Percentiles rank a stretch among this genome's conserved stretches.
These are phyloP conservation scores for Calonectria ilicicola DNA, from an alignment of 2,329 filamentous ascomycete species.

Conservation along the genomic window DNA sequence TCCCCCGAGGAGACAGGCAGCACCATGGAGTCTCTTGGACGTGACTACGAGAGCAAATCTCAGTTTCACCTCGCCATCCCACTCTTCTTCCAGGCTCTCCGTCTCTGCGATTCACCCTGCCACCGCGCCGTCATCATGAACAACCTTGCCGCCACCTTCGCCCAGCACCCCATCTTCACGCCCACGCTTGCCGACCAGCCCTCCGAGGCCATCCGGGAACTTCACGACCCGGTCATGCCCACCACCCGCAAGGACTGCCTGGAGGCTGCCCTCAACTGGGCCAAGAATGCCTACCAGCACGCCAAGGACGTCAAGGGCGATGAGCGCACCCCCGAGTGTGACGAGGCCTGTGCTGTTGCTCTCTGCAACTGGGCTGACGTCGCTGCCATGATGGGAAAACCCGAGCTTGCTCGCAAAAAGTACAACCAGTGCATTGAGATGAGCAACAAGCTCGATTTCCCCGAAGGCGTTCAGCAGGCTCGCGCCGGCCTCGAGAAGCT, in stretches of 20 bases:
- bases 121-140: constrained; percentile 90
- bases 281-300: constrained; percentile 78
- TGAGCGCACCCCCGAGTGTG: constrained; percentile 81
- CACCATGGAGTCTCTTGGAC: constrained; percentile 79
- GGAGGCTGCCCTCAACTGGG: constrained; percentile 81
- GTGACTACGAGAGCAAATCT: constrained; percentile 79
- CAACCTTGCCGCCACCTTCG: constrained; percentile 80
- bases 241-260: constrained; percentile 71
- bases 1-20: constrained; percentile 78
- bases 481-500: constrained; percentile 60
- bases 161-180: constrained; percentile 69
- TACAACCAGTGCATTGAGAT: constrained; percentile 78
- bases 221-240: constrained; percentile 47
- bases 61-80: constrained; percentile 87
- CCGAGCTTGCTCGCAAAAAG: constrained; percentile 72
- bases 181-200: constrained; percentile 40
- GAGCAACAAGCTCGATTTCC: constrained; percentile 65
- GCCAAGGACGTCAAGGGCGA: constrained; percentile 74
- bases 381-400: constrained; percentile 78
- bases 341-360: constrained; percentile 83
- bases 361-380: constrained; percentile 91
- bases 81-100: constrained; percentile 86
- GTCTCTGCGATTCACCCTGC: constrained; percentile 74
- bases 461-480: constrained; percentile 64
- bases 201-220: constrained; percentile 43